A percentile compares a stretch with the other conserved stretches of the same genome.
These are phyloP conservation scores for Rosa rugosa DNA, from an alignment of 306 rosid species.

Conservation along the genomic window DNA sequence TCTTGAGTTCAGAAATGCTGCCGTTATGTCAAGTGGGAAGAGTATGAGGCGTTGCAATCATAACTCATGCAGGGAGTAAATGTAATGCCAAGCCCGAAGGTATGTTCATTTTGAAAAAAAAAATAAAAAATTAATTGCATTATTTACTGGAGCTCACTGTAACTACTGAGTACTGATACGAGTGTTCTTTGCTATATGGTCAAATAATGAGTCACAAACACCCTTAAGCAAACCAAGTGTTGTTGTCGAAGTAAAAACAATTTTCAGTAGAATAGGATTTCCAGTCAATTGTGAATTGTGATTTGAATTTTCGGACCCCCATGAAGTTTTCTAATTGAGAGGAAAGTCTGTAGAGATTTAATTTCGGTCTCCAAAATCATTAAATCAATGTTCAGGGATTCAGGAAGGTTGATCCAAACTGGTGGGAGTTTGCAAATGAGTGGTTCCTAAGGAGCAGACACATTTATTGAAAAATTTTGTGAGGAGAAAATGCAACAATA, in stretches of 20 bases:
- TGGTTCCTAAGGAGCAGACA: too few species aligned
- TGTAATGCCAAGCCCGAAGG: background rate
- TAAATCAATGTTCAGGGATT: too few species aligned
- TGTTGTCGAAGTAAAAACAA: background rate
- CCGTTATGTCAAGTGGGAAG: conserved; percentile 35
- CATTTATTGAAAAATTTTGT: too few species aligned
- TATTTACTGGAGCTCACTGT: background rate
- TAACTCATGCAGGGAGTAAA: background rate
- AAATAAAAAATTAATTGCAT: too few species aligned
- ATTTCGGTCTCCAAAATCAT: too few species aligned
- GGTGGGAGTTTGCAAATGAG: too few species aligned
- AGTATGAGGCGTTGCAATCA: background rate
- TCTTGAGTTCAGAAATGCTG: conserved; percentile 86
- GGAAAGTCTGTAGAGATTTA: too few species aligned
- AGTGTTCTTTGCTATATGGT: background rate
- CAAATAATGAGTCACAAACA: background rate
- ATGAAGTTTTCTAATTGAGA: too few species aligned
- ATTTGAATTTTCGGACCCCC: too few species aligned
- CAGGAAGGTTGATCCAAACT: too few species aligned
- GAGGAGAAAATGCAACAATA: too few species aligned
- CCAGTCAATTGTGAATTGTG: too few species aligned
- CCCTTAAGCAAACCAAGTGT: background rate
- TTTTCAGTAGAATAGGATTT: background rate
- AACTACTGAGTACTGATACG: background rate
- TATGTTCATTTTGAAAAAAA: background rate